Percentiles rank a stretch among this genome's conserved stretches.
Conservation (phyloP, 345 rosid genomes). For the Salix udensis region DNA sequence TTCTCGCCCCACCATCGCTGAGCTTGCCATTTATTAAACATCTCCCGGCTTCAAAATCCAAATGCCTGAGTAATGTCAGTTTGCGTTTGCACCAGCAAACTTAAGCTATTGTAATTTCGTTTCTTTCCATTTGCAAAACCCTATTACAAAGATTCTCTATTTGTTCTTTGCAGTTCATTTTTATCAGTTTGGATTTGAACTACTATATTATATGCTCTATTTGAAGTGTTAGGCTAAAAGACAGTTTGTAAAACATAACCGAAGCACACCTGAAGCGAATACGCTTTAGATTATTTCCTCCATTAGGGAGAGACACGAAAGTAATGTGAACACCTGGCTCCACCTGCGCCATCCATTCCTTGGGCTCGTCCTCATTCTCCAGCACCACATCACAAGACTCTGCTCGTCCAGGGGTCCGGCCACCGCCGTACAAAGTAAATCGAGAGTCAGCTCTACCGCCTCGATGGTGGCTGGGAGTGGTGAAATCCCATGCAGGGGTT, state of each 20-base stretch:
- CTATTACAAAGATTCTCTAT: background rate
- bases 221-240: background rate
- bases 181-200: background rate
- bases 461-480: slow-evolving; percentile 39
- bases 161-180: background rate
- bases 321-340: slow-evolving; percentile 99
- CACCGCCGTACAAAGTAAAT: slow-evolving; percentile 42
- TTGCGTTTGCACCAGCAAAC: background rate
- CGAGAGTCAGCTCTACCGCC: slow-evolving; percentile 45
- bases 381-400: slow-evolving; percentile 61
- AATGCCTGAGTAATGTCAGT: slow-evolving; percentile 23
- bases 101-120: background rate
- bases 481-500: slow-evolving; percentile 97
- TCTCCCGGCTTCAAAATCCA: slow-evolving; percentile 71
- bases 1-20: slow-evolving; percentile 99
- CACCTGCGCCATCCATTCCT: slow-evolving; percentile 99
- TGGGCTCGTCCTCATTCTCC: slow-evolving; percentile 75
- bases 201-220: too few relatives aligned
- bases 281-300: slow-evolving; percentile 91
- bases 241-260: background rate
- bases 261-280: slow-evolving; percentile 80
- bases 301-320: slow-evolving; percentile 78
- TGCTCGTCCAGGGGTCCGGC: slow-evolving; percentile 54
- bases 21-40: slow-evolving; percentile 96
- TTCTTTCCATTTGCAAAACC: background rate